A percentile compares a stretch with the other conserved stretches of the same genome.
Evolutionary conservation across 306 rosid species (phyloP).

Genomic region (Sechiopsis laciniata): DNA sequence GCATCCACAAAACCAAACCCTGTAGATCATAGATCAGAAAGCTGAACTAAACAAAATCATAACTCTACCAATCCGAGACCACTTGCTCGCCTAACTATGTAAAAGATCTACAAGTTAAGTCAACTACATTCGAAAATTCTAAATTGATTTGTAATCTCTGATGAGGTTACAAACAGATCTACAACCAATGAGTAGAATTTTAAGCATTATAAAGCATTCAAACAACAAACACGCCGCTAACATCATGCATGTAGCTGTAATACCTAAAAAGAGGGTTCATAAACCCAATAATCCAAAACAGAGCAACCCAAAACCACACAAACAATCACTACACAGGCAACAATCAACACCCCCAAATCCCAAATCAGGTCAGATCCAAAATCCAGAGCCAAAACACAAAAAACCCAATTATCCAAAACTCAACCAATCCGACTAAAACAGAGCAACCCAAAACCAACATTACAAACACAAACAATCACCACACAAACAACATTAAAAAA

Average conservation of each 20-base stretch:
- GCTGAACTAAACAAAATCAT: background rate
- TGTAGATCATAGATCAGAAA: background rate
- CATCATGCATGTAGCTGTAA: background rate
- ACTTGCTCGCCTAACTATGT: constrained; percentile 1
- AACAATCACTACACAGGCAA: background rate
- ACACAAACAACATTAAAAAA: background rate
- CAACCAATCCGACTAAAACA: background rate
- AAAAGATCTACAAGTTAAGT: constrained; percentile 5
- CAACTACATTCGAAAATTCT: constrained; percentile 8
- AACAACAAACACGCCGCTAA: background rate
- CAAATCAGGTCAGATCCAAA: no score
- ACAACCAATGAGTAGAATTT: background rate
- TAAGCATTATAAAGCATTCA: background rate
- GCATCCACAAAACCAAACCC: background rate
- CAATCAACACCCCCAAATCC: no score
- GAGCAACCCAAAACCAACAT: background rate
- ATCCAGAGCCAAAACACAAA: no score
- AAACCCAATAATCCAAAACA: background rate
- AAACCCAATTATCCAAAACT: background rate
- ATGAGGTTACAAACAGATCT: background rate
- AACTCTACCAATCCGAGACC: background rate
- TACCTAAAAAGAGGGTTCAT: background rate
- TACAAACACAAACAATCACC: background rate
- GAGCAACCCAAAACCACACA: background rate
- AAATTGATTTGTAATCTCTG: background rate